phyloP scores from a whole-genome alignment of 2,329 filamentous ascomycete species.

The Domatiomyces catenatus region DNA sequence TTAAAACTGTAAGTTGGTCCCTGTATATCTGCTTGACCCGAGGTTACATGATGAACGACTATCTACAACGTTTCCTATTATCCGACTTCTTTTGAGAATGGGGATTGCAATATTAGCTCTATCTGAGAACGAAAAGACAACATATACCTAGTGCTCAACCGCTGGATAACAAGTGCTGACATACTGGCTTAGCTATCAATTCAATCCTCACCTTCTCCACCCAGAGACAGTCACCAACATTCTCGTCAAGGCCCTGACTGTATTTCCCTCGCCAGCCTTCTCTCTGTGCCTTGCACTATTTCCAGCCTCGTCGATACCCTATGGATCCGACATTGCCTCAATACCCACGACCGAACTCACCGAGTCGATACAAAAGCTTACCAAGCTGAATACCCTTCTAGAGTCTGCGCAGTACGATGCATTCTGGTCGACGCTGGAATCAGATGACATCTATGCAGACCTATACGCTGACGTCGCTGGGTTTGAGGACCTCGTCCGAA shows the following conservation, averaged over 20 bases:
- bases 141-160: background rate
- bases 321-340: conserved; percentile 34
- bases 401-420: conserved; percentile 76
- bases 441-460: conserved; percentile 89
- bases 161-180: background rate
- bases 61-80: conserved; percentile 95
- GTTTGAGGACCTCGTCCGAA: conserved; percentile 86
- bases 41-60: conserved; percentile 54
- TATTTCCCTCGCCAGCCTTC: conserved; percentile 95
- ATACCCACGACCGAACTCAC: conserved; percentile 40
- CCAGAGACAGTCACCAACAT: conserved; percentile 98
- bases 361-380: conserved; percentile 82
- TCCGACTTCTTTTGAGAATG: conserved; percentile 54
- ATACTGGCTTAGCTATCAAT: conserved; percentile 63
- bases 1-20: conserved; percentile 69
- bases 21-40: background rate
- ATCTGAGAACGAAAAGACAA: conserved; percentile 42
- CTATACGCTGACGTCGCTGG: conserved; percentile 84
- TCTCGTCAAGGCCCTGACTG: conserved; percentile 91
- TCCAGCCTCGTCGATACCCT: conserved; percentile 61
- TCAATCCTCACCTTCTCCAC: conserved; percentile 95
- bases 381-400: conserved; percentile 69
- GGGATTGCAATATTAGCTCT: conserved; percentile 58
- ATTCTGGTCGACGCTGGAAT: conserved; percentile 89
- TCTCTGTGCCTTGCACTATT: conserved; percentile 86